Base-by-base conservation (phyloP, 805 yeast genomes). In the Yarrowia bubula region DNA sequence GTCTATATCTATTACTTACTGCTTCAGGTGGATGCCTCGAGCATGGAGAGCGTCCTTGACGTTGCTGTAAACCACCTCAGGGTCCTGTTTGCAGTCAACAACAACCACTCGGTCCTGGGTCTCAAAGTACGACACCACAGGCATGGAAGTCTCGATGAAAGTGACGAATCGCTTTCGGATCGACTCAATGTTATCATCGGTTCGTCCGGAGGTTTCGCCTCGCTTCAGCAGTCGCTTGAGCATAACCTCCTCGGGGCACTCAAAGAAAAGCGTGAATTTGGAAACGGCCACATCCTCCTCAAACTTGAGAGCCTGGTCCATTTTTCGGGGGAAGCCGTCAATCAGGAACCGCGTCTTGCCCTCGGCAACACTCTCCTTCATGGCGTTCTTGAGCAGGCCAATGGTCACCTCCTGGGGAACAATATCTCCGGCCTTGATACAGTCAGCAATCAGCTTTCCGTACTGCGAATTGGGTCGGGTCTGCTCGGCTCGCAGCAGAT, bases 271-370 rank as follows among this genome's bases (percentile, higher is more conserved):
- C 8, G 79, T 76, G 67, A 78, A 75, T 66, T 73, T 73, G 44
- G 69, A 65, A 11, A 64, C 75, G 4, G 78, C 79, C 14, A 79
- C 77, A 75, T 73, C 84, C 79, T 88, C 85, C 78, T 93, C 98
- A 75, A 93, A 93, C n/a, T 93, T 89, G 44, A 88, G 67, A 0
- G 98, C 98, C 79, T 93, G 99, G 77, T 95, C 98, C 98, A 95
- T 93, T 75, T 92, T 91, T 75, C 98, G 84, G 57, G 99, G 99
- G 83, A 95, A 93, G 0, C 99, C 99, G 75, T 93, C 99, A 63
- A 93, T 86, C 71, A 93, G 79, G 75, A 92, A 93, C 70, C 85
- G 85, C 63, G 80, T 81, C 28, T 77, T 77, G 10, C 81, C 80
- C 14, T 89, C 87, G n/a, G 79, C 72, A 57, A 70, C 67, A 15